A percentile compares a stretch with the other conserved stretches of the same genome.
Evolutionary conservation across 73 alveolate species (phyloP).

Genomic region (Paramecium sexaurelia): DNA sequence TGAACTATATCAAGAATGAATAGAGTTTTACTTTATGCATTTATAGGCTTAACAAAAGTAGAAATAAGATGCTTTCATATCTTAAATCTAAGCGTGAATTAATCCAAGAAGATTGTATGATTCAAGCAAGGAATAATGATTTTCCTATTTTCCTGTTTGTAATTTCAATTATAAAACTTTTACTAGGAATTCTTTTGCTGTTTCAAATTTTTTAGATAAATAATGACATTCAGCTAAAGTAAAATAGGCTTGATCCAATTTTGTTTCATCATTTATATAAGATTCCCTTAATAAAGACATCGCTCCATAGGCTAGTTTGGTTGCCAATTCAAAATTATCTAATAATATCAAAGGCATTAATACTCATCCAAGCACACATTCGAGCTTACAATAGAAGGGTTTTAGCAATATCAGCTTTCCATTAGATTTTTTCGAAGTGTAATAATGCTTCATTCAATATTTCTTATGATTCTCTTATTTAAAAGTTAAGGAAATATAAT

Average conservation of each 20-base stretch:
- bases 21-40: neutral
- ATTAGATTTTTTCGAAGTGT: neutral
- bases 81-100: neutral
- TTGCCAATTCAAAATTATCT: neutral
- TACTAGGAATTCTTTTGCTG: neutral
- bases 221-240: neutral
- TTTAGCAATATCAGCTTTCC: neutral
- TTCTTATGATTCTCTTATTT: neutral
- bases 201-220: neutral
- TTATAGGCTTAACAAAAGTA: slow-evolving; percentile 1
- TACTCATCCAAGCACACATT: slow-evolving; percentile 16
- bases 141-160: neutral
- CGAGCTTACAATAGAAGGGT: neutral
- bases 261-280: neutral
- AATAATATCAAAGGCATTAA: neutral
- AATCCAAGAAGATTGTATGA: neutral
- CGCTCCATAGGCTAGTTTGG: neutral
- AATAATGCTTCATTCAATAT: neutral
- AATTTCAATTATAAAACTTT: neutral
- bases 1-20: neutral
- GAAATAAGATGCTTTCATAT: neutral
- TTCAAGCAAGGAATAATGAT: neutral
- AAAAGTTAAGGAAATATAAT: neutral
- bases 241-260: neutral
- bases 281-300: neutral